A percentile compares a stretch with the other conserved stretches of the same genome.
Conservation (phyloP, 129 eudicot species). For the Chrysanthemum lavandulifolium region DNA sequence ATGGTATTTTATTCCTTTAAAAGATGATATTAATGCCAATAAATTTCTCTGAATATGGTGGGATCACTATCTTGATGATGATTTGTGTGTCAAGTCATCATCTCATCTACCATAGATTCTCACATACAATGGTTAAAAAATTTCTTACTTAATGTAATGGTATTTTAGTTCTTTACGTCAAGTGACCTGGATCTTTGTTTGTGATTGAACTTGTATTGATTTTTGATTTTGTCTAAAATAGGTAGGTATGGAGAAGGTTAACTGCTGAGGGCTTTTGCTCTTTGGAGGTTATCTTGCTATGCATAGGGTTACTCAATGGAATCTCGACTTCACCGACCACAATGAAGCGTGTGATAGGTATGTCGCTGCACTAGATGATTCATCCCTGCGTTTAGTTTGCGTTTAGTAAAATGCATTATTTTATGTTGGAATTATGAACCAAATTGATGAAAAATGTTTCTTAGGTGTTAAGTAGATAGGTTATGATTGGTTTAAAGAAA, state of each 20-base stretch:
- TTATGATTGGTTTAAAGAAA: too few relatives aligned
- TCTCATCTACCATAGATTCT: too few relatives aligned
- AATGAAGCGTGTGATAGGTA: slow-evolving; percentile 94
- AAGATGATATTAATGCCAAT: too few relatives aligned
- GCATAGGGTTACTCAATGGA: slow-evolving; percentile 95
- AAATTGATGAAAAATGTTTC: too few relatives aligned
- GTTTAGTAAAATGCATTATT: too few relatives aligned
- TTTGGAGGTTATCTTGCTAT: slow-evolving; percentile 96
- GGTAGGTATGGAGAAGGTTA: slow-evolving; percentile 99
- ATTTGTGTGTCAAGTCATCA: too few relatives aligned
- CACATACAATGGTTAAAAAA: too few relatives aligned
- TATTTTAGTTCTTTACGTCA: slow-evolving; percentile 1
- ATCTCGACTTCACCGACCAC: slow-evolving; percentile 78
- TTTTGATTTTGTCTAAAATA: slow-evolving; percentile 29
- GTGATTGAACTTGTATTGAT: slow-evolving; percentile 5
- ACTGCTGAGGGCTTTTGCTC: slow-evolving; percentile 91
- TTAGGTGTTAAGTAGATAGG: too few relatives aligned
- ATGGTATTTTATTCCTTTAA: too few relatives aligned
- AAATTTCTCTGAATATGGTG: too few relatives aligned
- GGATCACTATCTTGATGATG: too few relatives aligned
- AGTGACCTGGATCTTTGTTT: slow-evolving; percentile 4
- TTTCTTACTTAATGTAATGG: neutral
- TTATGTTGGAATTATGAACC: too few relatives aligned
- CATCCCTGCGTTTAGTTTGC: neutral
- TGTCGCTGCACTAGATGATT: slow-evolving; percentile 6